Conservation (phyloP, 805 yeast genomes). For the Komagataella mondaviorum region DNA sequence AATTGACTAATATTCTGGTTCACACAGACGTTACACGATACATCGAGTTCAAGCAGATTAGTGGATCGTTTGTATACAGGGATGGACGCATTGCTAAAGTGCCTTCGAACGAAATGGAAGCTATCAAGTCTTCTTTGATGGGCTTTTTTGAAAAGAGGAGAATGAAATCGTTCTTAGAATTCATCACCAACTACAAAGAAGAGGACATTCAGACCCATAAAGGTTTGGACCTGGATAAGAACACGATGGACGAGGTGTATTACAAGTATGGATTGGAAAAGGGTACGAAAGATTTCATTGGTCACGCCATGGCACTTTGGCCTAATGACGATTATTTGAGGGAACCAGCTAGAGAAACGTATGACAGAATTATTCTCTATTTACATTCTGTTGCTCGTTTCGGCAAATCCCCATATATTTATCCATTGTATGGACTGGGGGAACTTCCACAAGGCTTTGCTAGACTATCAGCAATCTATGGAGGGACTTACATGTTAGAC, state of each 20-base stretch:
- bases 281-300: constrained; percentile 92
- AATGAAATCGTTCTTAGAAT: constrained; percentile 85
- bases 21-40: constrained; percentile 95
- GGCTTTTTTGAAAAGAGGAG: constrained; percentile 94
- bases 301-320: constrained; percentile 98
- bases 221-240: constrained; percentile 72
- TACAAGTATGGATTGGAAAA: constrained; percentile 80
- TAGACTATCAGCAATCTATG: constrained; percentile 89
- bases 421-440: constrained; percentile 93
- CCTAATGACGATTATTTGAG: constrained; percentile 80
- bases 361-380: constrained; percentile 75
- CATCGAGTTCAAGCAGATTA: constrained; percentile 90
- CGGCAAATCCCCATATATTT: constrained; percentile 93
- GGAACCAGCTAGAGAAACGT: constrained; percentile 85
- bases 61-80: constrained; percentile 91
- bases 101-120: constrained; percentile 86
- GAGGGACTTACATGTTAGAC: constrained; percentile 97
- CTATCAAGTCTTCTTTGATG: constrained; percentile 82
- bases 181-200: constrained; percentile 70
- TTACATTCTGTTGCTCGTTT: constrained; percentile 85
- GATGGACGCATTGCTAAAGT: constrained; percentile 88
- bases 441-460: constrained; percentile 99
- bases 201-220: constrained; percentile 72
- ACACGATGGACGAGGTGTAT: constrained; percentile 87
- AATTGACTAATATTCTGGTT: constrained; percentile 84